Conservation (phyloP, 371 early-diverging fungal genomes). For the Lichtheimia ornata region DNA sequence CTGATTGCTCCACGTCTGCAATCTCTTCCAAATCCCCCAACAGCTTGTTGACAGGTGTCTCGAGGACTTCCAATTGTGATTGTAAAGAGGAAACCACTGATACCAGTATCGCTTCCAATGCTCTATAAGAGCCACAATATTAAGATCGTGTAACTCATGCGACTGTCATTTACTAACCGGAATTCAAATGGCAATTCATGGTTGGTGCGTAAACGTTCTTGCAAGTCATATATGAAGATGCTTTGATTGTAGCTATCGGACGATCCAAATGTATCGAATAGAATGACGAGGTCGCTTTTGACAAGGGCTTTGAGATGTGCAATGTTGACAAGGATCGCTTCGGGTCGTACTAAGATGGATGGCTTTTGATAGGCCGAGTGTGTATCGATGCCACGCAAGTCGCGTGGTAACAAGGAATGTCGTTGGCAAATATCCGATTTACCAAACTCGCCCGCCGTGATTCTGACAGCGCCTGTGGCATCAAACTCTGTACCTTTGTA, state of each 20-base stretch:
- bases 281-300: constrained; percentile 77
- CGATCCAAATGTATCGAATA: constrained; percentile 74
- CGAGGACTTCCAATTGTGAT: constrained; percentile 71
- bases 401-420: constrained; percentile 76
- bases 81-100: constrained; percentile 72
- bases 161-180: constrained; percentile 42
- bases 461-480: constrained; percentile 66
- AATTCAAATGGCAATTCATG: constrained; percentile 72
- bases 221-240: constrained; percentile 79
- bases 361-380: constrained; percentile 80
- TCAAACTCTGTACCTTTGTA: constrained; percentile 74
- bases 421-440: constrained; percentile 77
- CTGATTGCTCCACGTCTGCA: constrained; percentile 71
- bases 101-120: constrained; percentile 82
- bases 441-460: constrained; percentile 75
- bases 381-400: constrained; percentile 81
- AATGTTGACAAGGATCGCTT: constrained; percentile 83
- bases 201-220: constrained; percentile 65
- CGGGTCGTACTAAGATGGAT: constrained; percentile 81
- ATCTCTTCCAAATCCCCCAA: constrained; percentile 68
- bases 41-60: constrained; percentile 52
- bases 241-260: constrained; percentile 71
- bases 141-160: background rate
- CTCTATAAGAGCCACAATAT: constrained; percentile 35
- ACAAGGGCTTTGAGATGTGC: constrained; percentile 80